Conservation (phyloP, 208 protist genomes). For the Leishmania guyanensis region DNA sequence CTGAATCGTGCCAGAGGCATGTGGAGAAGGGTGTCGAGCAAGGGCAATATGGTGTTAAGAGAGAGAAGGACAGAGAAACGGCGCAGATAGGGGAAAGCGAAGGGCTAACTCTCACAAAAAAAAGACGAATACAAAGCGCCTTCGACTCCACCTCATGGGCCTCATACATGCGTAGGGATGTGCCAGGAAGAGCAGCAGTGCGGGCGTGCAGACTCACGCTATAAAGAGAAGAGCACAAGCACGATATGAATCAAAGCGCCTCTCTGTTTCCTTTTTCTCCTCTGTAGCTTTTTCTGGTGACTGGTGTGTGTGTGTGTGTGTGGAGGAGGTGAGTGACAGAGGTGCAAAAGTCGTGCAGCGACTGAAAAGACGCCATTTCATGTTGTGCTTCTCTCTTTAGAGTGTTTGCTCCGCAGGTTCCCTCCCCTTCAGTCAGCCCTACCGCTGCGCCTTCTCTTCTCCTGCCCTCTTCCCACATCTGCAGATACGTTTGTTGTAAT, state of each 20-base stretch:
- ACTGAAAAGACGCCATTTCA: neutral
- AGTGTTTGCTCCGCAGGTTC: neutral
- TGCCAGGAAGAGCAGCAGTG: neutral
- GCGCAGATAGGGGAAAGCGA: neutral
- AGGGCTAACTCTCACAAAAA: neutral
- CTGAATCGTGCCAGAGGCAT: neutral
- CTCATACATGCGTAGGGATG: neutral
- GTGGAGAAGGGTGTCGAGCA: neutral
- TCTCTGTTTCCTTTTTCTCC: constrained; percentile 16
- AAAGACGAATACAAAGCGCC: neutral
- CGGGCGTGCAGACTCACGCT: neutral
- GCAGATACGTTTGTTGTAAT: neutral
- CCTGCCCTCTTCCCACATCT: neutral
- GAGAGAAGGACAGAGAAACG: neutral
- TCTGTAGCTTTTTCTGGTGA: constrained; percentile 10
- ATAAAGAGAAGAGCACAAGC: neutral
- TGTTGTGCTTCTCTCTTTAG: neutral
- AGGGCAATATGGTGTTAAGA: neutral
- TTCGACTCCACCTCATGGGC: neutral
- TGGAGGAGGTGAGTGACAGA: too few species aligned
- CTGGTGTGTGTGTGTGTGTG: neutral
- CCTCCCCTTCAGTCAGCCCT: neutral
- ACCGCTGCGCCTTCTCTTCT: neutral
- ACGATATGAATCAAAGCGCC: neutral
- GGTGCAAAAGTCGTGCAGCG: too few species aligned